Base-by-base conservation (phyloP, 2,329 filamentous ascomycete genomes). In the Pseudodiploospora longispora region DNA sequence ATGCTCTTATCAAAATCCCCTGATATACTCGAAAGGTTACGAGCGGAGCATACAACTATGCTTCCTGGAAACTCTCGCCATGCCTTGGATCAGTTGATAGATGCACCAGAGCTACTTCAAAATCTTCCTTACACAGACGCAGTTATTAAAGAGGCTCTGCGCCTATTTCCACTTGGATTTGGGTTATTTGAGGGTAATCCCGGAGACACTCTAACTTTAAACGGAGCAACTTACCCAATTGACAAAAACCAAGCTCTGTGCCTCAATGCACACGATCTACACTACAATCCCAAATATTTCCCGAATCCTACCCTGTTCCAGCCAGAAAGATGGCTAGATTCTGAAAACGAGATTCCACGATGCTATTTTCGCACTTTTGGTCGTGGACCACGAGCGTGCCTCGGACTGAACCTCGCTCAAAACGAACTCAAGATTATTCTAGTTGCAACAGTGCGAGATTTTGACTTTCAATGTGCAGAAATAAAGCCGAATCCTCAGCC, bases 61-160 rank as follows among this genome's bases (percentile, higher is more conserved):
- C 50, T 65, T 1, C 59, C 57, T 0, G 40, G 42, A 1, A 47
- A 53, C 6, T 31, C 66, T 6, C 52, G 61, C 4, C 52, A 58
- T 2, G 56, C 60, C 6, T 56, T 60, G 1, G 63, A 64, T 30
- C 52, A 52, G 0, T 52, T 69, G 10, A 56, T 70, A 3, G 57
- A 62, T 9, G 56, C 70, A 4, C 69, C 72, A 1, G 57, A 65
- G 30, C 61, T 69, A 5, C 60, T 80, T 40, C 73, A 72, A 50
- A 59, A 67, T 6, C 61, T 81, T 4, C 60, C 64, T 0, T 80
- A 76, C 51, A 74, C 74, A 1, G 62, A 61, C 3, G 75, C 72
- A n/a, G 67, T 77, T 5, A 66, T 78, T 45, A 75, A 76, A 46
- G 78, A 82, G 55, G 61, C 68, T 0, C 61, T 80, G 1, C 66